A percentile compares a stretch with the other conserved stretches of the same genome.
Evolutionary conservation across 371 early-diverging fungal species (phyloP).

Genomic region (Zopfochytrium polystomum): DNA sequence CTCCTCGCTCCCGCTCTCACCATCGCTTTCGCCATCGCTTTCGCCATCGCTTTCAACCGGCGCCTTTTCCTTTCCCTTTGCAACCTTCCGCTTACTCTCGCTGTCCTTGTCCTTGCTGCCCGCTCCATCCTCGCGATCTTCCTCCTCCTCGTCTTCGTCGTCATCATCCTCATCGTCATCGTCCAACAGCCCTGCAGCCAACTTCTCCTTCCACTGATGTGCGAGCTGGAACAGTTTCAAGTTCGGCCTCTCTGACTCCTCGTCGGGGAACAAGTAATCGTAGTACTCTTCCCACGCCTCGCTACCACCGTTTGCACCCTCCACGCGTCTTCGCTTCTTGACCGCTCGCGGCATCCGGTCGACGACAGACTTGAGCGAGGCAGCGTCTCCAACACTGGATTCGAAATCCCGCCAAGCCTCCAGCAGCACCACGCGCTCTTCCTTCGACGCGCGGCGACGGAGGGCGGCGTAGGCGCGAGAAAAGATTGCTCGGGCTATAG

Average conservation of each 20-base stretch:
- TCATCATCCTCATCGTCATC: conserved; percentile 31
- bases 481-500: conserved; percentile 70
- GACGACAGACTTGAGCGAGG: conserved; percentile 53
- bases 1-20: background rate
- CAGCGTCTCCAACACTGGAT: conserved; percentile 55
- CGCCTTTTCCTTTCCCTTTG: too few species aligned
- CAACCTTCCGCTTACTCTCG: conserved; percentile 1
- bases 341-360: conserved; percentile 82
- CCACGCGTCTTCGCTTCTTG: conserved; percentile 70
- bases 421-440: conserved; percentile 76
- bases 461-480: conserved; percentile 63
- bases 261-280: conserved; percentile 97
- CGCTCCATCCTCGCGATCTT: conserved; percentile 10
- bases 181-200: conserved; percentile 20
- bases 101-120: conserved; percentile 3
- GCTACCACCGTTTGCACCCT: conserved; percentile 30
- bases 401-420: conserved; percentile 94
- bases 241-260: conserved; percentile 75
- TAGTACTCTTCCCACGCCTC: conserved; percentile 90
- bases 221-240: conserved; percentile 88
- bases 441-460: conserved; percentile 57
- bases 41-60: too few species aligned
- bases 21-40: background rate
- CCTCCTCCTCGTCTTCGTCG: conserved; percentile 31
- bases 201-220: conserved; percentile 78